Evolutionary conservation across 2,329 filamentous ascomycete species (phyloP), one percentile per base, ranked within the genome.

Genomic region (Septoria petroselini): DNA sequence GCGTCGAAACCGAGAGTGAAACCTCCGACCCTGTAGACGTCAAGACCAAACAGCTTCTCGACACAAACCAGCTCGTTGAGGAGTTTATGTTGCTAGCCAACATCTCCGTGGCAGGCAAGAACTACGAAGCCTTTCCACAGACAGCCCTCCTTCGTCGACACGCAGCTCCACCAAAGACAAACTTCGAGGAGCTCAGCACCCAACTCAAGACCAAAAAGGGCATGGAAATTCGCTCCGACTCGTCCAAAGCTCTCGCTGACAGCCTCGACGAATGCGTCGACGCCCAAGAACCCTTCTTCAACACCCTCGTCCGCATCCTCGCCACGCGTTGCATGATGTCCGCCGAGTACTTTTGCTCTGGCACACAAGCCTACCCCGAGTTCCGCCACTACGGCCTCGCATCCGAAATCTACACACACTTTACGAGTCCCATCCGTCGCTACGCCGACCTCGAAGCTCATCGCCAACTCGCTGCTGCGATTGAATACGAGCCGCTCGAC

Each of bases 1-100:
- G 91, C 69, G 88, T 98, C 23, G 88, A 96, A 69, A 87, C 88
- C 64, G 91, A 96, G 68, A 95, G 88, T 7, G 93, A 98, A 71
- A 94, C 91, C 0, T 95, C 91, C 1, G 93, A 97, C 65, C 91
- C 93, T 0, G 85, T 95, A 47, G 93, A 97, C 63, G 88, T 98
- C 60, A 90, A 97, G 76, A 95, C 91, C 4, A 98, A 98, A 73
- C 80, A 91, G 62, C 82, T 91, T 43, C 83, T 98, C 30, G 91
- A 93, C 65, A 98, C 93, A 45, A 98, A 97, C 74, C 96, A 91
- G 17, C 81, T 98, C 4, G 94, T 98, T 21, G 93, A 98, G 68
- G 93, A 98, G 68, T 97, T 98, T 77, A 98, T 98, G 93, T 77
- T 98, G 65, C 86, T 97, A 68, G 94, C 93, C 76, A 98, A 98